phyloP scores from a whole-genome alignment of 1,284 basidiomycete genomes.

The Veloboletus limbatus region DNA sequence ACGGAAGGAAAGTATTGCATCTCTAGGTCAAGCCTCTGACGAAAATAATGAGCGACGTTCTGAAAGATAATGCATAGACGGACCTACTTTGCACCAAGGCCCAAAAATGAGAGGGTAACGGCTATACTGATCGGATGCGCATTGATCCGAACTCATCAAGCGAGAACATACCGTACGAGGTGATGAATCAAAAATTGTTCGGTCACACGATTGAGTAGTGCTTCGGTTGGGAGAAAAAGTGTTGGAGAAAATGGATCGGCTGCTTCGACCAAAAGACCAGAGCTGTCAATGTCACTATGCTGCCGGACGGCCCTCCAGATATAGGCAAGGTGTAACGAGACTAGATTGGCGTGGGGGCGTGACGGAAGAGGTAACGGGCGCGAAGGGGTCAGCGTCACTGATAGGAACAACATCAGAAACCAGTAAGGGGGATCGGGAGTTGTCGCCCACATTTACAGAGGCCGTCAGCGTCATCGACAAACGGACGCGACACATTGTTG shows the following conservation, averaged over 20 bases:
- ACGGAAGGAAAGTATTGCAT: slow-evolving; percentile 47
- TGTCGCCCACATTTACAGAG: slow-evolving; percentile 39
- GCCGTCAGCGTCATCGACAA: slow-evolving; percentile 44
- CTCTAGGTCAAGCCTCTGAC: slow-evolving; percentile 59
- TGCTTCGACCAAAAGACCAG: slow-evolving; percentile 11
- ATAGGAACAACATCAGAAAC: slow-evolving; percentile 13
- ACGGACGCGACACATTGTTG: slow-evolving; percentile 49
- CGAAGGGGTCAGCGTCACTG: slow-evolving; percentile 48
- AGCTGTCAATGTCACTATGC: slow-evolving; percentile 9
- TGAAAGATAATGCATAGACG: slow-evolving; percentile 9
- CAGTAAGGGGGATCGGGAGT: neutral
- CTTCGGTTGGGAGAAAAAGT: slow-evolving; percentile 49
- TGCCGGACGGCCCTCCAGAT: slow-evolving; percentile 42
- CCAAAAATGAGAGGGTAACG: slow-evolving; percentile 76
- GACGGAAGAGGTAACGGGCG: slow-evolving; percentile 36
- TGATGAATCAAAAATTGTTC: slow-evolving; percentile 55
- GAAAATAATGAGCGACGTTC: neutral
- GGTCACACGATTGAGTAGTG: slow-evolving; percentile 50
- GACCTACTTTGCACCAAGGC: slow-evolving; percentile 52
- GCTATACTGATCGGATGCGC: slow-evolving; percentile 37
- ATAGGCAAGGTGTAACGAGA: slow-evolving; percentile 53
- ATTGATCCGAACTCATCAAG: slow-evolving; percentile 12
- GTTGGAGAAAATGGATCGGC: slow-evolving; percentile 45
- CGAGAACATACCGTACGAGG: slow-evolving; percentile 50
- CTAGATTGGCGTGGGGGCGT: slow-evolving; percentile 40